Conservation (phyloP, 1,284 basidiomycete species). For the Golubevia pallescens region DNA sequence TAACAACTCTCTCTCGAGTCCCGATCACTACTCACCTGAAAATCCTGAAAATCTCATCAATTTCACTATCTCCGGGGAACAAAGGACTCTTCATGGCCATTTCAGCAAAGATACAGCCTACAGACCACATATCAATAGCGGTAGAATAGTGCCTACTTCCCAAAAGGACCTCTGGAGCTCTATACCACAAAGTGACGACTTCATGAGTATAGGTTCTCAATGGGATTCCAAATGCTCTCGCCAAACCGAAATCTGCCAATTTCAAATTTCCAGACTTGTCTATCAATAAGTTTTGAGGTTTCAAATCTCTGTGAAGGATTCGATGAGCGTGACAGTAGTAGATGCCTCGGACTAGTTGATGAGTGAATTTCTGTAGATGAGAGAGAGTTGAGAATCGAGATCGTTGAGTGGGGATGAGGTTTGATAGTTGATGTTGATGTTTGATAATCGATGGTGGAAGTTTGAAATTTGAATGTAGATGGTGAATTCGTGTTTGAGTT, state of each 20-base stretch:
- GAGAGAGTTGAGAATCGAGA: no score
- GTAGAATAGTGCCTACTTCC: slow-evolving; percentile 96
- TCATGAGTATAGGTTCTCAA: slow-evolving; percentile 98
- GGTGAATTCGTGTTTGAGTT: not conserved
- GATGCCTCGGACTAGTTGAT: slow-evolving; percentile 84
- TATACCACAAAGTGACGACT: slow-evolving; percentile 98
- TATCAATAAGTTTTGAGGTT: slow-evolving; percentile 96
- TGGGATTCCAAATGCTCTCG: slow-evolving; percentile 95
- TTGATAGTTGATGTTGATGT: no score
- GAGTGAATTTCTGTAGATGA: slow-evolving; percentile 95
- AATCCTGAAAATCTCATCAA: slow-evolving; percentile 99
- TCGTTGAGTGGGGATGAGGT: no score
- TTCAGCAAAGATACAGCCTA: slow-evolving; percentile 91
- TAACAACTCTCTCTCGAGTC: no score
- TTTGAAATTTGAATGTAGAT: not conserved
- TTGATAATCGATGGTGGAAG: no score
- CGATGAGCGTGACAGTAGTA: slow-evolving; percentile 95
- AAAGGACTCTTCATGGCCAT: slow-evolving; percentile 90
- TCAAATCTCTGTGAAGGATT: slow-evolving; percentile 94
- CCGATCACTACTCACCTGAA: slow-evolving; percentile 73
- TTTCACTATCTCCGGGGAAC: slow-evolving; percentile 98
- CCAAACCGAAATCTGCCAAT: slow-evolving; percentile 92
- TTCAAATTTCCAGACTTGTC: slow-evolving; percentile 70
- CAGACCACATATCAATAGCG: slow-evolving; percentile 96
- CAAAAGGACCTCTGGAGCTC: slow-evolving; percentile 93